A percentile compares a stretch with the other conserved stretches of the same genome.
These are phyloP conservation scores for Diatrype stigma DNA, from an alignment of 2,329 filamentous ascomycete genomes.

Conservation along the genomic window DNA sequence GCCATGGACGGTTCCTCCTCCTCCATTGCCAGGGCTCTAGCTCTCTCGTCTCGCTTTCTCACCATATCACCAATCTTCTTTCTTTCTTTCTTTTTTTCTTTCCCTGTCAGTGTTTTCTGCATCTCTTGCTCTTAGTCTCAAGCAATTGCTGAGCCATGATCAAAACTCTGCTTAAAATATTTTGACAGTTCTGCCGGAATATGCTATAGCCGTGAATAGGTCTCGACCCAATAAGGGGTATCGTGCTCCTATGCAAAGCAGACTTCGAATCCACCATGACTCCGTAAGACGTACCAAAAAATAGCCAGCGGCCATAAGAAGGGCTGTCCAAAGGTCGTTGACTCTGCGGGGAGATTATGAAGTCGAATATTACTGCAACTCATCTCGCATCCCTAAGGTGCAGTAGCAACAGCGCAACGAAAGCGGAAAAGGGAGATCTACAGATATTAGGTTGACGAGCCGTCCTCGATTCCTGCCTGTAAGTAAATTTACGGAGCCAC, in stretches of 20 bases:
- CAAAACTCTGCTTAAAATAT: too few species aligned
- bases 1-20: too few species aligned
- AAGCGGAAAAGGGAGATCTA: constrained; percentile 16
- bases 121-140: too few species aligned
- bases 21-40: too few species aligned
- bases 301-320: neutral
- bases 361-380: neutral
- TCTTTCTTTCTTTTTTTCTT: too few species aligned
- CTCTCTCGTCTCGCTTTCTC: too few species aligned
- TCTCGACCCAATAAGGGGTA: neutral
- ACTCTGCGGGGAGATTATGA: neutral
- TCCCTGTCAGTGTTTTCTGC: too few species aligned
- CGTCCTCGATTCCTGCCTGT: constrained; percentile 10
- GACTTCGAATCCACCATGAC: neutral
- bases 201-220: neutral
- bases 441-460: constrained; percentile 10
- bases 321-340: neutral
- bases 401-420: constrained; percentile 2
- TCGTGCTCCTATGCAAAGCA: neutral
- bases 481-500: constrained; percentile 26
- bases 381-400: constrained; percentile 3
- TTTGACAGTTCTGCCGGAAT: neutral
- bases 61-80: too few species aligned
- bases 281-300: neutral
- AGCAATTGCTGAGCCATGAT: too few species aligned